These are phyloP conservation scores for Cenchrus fungigraminus DNA, from an alignment of 176 grass and related monocot species.

Conservation along the genomic window DNA sequence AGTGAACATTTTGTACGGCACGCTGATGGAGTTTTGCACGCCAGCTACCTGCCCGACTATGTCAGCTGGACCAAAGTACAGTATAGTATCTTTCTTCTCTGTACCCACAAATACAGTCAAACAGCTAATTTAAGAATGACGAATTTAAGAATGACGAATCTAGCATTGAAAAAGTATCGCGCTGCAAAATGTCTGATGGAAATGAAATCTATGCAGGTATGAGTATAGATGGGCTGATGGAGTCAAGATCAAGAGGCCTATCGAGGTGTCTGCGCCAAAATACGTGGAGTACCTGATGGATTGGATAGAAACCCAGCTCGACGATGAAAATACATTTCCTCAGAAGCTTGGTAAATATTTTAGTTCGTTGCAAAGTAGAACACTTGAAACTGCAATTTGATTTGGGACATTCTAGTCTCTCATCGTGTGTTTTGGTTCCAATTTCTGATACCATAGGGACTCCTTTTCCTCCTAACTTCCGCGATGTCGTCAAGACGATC, in stretches of 20 bases:
- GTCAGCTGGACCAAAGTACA: conserved; percentile 90
- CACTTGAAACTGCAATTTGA: neutral
- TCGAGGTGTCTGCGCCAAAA: conserved; percentile 84
- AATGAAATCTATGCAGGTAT: conserved; percentile 50
- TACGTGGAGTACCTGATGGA: conserved; percentile 98
- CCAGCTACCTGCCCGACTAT: conserved; percentile 81
- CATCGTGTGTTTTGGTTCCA: neutral
- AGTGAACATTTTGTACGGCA: conserved; percentile 85
- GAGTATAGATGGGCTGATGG: conserved; percentile 98
- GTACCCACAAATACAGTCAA: neutral
- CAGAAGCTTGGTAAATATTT: conserved; percentile 71
- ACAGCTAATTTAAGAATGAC: neutral
- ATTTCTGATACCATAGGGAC: conserved; percentile 45
- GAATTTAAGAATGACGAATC: neutral
- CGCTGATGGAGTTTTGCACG: conserved; percentile 93
- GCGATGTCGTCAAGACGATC: conserved; percentile 78
- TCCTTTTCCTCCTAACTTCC: conserved; percentile 87
- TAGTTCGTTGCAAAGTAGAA: neutral
- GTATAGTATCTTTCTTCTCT: neutral
- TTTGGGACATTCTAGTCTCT: neutral
- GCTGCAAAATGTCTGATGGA: neutral
- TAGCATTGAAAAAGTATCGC: neutral
- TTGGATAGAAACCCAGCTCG: conserved; percentile 81
- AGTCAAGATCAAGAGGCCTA: conserved; percentile 82
- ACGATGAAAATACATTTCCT: conserved; percentile 89